Conservation (phyloP, 805 yeast species). For the Ogataea trehaloabstinens region DNA sequence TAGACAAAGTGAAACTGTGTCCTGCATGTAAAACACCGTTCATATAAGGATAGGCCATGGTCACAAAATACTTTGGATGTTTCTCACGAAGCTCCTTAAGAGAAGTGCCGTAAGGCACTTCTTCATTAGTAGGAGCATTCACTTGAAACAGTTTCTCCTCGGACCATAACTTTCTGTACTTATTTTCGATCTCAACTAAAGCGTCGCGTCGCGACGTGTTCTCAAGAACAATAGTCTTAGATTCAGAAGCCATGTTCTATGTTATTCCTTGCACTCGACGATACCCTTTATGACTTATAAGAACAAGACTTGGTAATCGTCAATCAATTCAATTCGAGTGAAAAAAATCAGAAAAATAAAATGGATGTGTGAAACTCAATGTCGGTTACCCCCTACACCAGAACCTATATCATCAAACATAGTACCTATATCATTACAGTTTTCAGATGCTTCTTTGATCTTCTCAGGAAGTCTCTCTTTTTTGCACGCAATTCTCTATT, state of each 20-base stretch:
- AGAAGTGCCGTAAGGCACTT: conserved; percentile 50
- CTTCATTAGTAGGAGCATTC: conserved; percentile 80
- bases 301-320: no score
- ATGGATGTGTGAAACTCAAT: no score
- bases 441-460: conserved; percentile 37
- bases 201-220: conserved; percentile 92
- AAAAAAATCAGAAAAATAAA: not conserved
- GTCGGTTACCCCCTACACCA: no score
- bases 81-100: conserved; percentile 71
- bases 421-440: not conserved
- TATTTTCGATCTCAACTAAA: conserved; percentile 81
- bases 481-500: conserved; percentile 71
- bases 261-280: no score
- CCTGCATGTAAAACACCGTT: conserved; percentile 98
- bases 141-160: conserved; percentile 83
- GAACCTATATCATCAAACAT: no score
- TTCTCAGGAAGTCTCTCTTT: conserved; percentile 69
- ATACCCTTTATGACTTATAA: not conserved
- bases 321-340: not conserved
- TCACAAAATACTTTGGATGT: conserved; percentile 83
- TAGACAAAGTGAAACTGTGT: conserved; percentile 91
- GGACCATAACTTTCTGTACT: conserved; percentile 83
- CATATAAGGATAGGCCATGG: conserved; percentile 99
- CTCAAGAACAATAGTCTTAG: conserved; percentile 41
- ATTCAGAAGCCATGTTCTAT: conserved; percentile 26